phyloP scores from a whole-genome alignment of 768 basidiomycete species.

The Coprinopsis cinerea region DNA sequence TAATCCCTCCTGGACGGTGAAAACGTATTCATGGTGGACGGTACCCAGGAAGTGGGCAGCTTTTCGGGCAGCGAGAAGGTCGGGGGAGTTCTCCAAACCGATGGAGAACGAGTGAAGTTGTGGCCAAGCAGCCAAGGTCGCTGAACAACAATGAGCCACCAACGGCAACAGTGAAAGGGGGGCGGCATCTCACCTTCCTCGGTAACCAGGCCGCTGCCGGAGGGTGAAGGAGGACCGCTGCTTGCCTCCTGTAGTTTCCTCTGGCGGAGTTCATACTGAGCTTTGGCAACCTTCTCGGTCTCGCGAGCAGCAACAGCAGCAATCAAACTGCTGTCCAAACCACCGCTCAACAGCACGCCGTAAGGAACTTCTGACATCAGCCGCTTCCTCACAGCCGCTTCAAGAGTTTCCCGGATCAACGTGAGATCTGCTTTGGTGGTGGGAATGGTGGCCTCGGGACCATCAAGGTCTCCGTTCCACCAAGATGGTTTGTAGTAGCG shows the following conservation, averaged over 20 bases:
- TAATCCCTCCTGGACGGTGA: constrained; percentile 96
- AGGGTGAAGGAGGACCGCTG: constrained; percentile 57
- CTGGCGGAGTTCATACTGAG: constrained; percentile 68
- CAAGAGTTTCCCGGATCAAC: constrained; percentile 72
- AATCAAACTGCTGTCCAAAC: constrained; percentile 93
- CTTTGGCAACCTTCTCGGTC: constrained; percentile 84
- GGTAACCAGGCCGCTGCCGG: constrained; percentile 29
- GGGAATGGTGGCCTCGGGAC: constrained; percentile 48
- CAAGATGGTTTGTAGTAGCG: constrained; percentile 88
- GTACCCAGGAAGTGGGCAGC: constrained; percentile 93
- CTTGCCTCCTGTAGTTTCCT: constrained; percentile 45
- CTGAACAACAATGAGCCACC: constrained; percentile 27
- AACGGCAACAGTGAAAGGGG: background rate
- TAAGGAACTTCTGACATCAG: constrained; percentile 99
- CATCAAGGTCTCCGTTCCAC: constrained; percentile 81
- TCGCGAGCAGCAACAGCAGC: constrained; percentile 92
- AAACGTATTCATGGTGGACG: constrained; percentile 94
- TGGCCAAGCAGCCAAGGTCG: constrained; percentile 83
- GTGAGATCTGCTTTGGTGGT: constrained; percentile 58
- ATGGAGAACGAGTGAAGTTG: constrained; percentile 97
- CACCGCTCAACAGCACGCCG: constrained; percentile 92
- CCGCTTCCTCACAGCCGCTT: constrained; percentile 89
- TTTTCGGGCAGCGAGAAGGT: constrained; percentile 89
- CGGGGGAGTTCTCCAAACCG: constrained; percentile 91
- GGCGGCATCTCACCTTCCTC: constrained; percentile 54